A percentile compares a stretch with the other conserved stretches of the same genome.
Evolutionary conservation across 2,329 filamentous ascomycete genomes (phyloP).

Genomic region (Podosphaera xanthii): DNA sequence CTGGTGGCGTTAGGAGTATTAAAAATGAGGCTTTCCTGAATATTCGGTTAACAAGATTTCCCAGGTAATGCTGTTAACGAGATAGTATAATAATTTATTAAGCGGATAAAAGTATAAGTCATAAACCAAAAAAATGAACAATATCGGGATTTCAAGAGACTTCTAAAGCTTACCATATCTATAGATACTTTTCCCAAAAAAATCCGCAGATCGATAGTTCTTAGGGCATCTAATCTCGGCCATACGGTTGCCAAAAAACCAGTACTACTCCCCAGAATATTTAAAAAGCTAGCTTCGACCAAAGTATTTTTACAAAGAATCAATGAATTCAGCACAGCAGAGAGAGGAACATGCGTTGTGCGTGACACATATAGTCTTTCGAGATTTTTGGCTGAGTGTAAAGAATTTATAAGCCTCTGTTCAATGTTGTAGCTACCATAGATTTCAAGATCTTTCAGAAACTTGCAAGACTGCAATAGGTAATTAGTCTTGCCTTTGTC

Average conservation of each 20-base stretch:
- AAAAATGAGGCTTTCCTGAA: conserved; percentile 6
- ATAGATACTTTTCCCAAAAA: conserved; percentile 1
- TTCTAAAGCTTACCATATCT: conserved; percentile 6
- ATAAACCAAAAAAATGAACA: no score
- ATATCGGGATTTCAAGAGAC: no score
- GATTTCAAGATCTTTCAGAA: conserved; percentile 11
- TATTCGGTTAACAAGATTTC: not conserved
- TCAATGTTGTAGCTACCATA: conserved; percentile 9
- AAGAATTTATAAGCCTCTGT: conserved; percentile 8
- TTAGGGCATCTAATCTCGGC: conserved; percentile 7
- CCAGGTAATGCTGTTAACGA: no score
- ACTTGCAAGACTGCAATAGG: conserved; percentile 11
- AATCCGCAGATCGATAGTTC: conserved; percentile 4
- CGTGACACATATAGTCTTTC: conserved; percentile 6
- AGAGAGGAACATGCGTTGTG: conserved; percentile 6
- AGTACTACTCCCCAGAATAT: conserved; percentile 1
- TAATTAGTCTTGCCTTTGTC: conserved; percentile 9
- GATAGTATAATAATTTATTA: no score
- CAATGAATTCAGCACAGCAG: conserved; percentile 4
- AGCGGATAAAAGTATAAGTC: no score
- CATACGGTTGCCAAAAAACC: conserved; percentile 1
- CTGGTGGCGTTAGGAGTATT: conserved; percentile 8
- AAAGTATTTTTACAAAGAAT: conserved; percentile 7
- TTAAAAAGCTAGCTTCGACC: conserved; percentile 6
- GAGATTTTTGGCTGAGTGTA: conserved; percentile 8